A percentile compares a stretch with the other conserved stretches of the same genome.
phyloP scores from a whole-genome alignment of 2,329 filamentous ascomycete genomes.

The Calonectria leucothoes region DNA sequence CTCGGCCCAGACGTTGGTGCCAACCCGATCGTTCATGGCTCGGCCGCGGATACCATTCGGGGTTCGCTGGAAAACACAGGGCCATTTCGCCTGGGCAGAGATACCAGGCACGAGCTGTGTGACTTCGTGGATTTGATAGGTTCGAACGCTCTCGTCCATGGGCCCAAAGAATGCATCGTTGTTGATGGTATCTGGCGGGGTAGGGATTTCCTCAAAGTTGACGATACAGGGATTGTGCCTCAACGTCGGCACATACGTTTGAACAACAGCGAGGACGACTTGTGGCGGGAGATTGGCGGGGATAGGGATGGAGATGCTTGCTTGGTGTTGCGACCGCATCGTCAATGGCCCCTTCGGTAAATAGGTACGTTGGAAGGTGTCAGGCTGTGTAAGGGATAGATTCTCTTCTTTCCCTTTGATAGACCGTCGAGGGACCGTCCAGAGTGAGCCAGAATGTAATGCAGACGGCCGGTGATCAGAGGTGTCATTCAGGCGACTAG shows the following conservation, averaged over 20 bases:
- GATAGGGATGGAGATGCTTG: slow-evolving; percentile 49
- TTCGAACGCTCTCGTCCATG: slow-evolving; percentile 45
- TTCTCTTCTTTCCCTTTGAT: not conserved
- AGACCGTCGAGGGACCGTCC: not conserved
- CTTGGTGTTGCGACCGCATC: slow-evolving; percentile 5
- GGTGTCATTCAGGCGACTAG: not conserved
- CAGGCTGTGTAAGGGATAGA: not conserved
- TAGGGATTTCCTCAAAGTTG: slow-evolving; percentile 46
- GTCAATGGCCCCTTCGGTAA: not conserved
- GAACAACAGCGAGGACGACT: slow-evolving; percentile 51
- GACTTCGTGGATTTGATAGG: slow-evolving; percentile 37
- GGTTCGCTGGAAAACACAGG: slow-evolving; percentile 55
- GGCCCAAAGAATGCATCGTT: slow-evolving; percentile 54
- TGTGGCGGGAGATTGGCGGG: slow-evolving; percentile 48
- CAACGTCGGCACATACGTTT: slow-evolving; percentile 53
- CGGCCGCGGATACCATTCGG: slow-evolving; percentile 52
- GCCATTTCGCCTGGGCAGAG: slow-evolving; percentile 51
- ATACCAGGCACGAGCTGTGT: slow-evolving; percentile 50
- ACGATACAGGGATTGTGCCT: slow-evolving; percentile 50
- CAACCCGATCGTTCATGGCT: slow-evolving; percentile 50
- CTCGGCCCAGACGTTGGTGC: slow-evolving; percentile 50
- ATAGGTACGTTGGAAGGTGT: not conserved
- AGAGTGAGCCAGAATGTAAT: too few species aligned
- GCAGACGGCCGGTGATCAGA: not conserved
- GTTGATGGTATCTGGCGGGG: slow-evolving; percentile 44